Evolutionary conservation across 2,329 filamentous ascomycete species (phyloP).

Genomic region (Tolypocladium album): DNA sequence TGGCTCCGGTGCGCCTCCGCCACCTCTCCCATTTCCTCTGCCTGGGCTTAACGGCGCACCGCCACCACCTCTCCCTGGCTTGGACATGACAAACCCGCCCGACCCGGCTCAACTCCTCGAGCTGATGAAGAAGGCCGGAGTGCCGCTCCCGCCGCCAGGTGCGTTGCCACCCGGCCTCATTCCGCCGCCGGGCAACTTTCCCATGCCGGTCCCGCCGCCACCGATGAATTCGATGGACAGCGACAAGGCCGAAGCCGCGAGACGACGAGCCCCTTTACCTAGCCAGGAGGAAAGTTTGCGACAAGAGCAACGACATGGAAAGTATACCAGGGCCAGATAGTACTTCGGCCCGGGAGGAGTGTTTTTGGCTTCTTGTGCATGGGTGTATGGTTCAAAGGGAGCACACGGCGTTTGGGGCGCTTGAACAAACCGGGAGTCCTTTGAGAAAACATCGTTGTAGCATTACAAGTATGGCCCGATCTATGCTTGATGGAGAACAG

Average conservation of each 20-base stretch:
- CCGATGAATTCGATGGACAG: constrained; percentile 23
- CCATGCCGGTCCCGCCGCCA: constrained; percentile 24
- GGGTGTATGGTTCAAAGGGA: not conserved
- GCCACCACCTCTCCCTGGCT: constrained; percentile 40
- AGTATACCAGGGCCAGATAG: constrained; percentile 43
- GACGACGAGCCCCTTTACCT: constrained; percentile 59
- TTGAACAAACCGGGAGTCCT: not conserved
- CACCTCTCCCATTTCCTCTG: constrained; percentile 43
- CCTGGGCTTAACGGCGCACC: constrained; percentile 35
- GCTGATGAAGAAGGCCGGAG: constrained; percentile 54
- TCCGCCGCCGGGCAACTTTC: constrained; percentile 26
- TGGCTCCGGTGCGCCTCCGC: constrained; percentile 26
- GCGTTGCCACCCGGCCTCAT: constrained; percentile 32
- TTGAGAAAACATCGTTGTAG: not conserved
- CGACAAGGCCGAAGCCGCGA: constrained; percentile 22
- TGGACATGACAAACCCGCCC: constrained; percentile 49
- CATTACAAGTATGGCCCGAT: not conserved
- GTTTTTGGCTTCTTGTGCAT: not conserved
- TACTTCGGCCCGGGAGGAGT: not conserved
- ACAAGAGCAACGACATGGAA: constrained; percentile 59
- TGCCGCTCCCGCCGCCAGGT: constrained; percentile 47
- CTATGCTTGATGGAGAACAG: not conserved
- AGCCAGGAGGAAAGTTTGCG: constrained; percentile 76
- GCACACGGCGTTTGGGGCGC: not conserved
- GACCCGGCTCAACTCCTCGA: constrained; percentile 52